phyloP scores from a whole-genome alignment of 768 basidiomycete species.

The Suillus ampliporus region DNA sequence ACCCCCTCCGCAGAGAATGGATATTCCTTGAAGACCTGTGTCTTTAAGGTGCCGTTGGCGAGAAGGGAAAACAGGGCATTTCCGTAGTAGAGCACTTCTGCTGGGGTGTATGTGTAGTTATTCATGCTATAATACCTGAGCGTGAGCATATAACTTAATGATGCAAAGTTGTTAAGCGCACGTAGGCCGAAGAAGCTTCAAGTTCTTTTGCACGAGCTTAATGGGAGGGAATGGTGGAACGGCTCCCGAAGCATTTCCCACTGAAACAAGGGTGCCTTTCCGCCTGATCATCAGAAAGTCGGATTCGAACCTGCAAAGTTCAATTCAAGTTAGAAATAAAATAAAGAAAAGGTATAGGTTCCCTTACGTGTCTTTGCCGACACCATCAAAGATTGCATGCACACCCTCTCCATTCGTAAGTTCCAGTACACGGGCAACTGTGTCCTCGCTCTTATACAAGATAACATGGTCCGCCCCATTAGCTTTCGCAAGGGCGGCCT shows the following conservation, averaged over 20 bases:
- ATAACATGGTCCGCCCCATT: conserved; percentile 90
- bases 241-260: conserved; percentile 91
- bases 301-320: conserved; percentile 63
- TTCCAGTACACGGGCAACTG: conserved; percentile 72
- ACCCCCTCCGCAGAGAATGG: conserved; percentile 84
- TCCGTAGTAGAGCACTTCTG: conserved; percentile 73
- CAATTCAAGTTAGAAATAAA: conserved; percentile 8
- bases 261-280: conserved; percentile 88
- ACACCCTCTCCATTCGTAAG: conserved; percentile 83
- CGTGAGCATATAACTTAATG: conserved; percentile 4
- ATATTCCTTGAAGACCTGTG: conserved; percentile 78
- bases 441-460: conserved; percentile 76
- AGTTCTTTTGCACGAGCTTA: conserved; percentile 80
- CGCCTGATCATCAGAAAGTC: conserved; percentile 82
- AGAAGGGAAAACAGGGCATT: conserved; percentile 68
- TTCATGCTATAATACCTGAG: conserved; percentile 52
- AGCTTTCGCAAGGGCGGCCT: conserved; percentile 77
- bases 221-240: conserved; percentile 78
- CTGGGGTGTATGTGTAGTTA: conserved; percentile 76
- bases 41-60: conserved; percentile 61
- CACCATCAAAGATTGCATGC: conserved; percentile 90
- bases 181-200: conserved; percentile 81
- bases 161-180: conserved; percentile 37
- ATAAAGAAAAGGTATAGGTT: no score
- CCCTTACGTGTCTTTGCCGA: conserved; percentile 90